Conservation (phyloP, 345 rosid species). For the Atalantia buxifolia region DNA sequence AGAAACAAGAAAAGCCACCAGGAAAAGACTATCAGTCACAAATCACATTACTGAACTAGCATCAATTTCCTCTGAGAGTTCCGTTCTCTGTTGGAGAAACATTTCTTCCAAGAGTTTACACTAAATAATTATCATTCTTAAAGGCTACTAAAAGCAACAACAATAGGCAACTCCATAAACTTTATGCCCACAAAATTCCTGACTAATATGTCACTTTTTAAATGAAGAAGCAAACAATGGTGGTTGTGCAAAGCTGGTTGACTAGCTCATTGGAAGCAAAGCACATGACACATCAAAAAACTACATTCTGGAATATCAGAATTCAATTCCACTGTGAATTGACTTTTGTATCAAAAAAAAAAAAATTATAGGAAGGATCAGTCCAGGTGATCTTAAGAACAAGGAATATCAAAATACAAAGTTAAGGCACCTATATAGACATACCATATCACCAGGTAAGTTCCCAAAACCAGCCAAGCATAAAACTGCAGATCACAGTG, state of each 20-base stretch:
- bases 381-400: neutral
- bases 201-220: neutral
- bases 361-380: neutral
- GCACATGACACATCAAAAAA: neutral
- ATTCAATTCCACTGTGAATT: neutral
- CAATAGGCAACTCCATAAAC: neutral
- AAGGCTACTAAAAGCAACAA: neutral
- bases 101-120: too few species aligned
- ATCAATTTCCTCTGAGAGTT: neutral
- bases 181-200: neutral
- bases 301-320: neutral
- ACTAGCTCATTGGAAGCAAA: neutral
- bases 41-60: neutral
- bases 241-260: neutral
- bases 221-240: neutral
- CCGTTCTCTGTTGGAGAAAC: too few species aligned
- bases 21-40: neutral
- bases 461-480: conserved; percentile 98
- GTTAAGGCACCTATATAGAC: neutral
- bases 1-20: neutral
- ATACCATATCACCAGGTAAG: conserved; percentile 97
- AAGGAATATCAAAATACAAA: neutral
- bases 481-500: conserved; percentile 46
- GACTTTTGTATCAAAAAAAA: neutral
- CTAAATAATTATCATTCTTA: neutral